Evolutionary conservation across 1,284 basidiomycete genomes (phyloP).

Genomic region (Tilletia caries): DNA sequence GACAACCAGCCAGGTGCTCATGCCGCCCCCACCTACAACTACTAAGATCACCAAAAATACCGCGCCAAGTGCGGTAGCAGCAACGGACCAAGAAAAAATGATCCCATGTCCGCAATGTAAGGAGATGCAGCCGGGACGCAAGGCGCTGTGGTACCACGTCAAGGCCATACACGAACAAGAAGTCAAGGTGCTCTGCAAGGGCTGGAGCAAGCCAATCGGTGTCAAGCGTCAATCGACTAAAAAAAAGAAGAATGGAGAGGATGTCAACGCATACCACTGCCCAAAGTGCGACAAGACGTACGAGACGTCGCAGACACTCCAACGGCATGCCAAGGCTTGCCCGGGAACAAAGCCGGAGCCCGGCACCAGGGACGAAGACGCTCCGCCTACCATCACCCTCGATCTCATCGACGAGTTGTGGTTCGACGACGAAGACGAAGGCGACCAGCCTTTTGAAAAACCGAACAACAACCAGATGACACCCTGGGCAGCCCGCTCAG

Average conservation of each 20-base stretch:
- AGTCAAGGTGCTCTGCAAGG: neutral
- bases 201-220: neutral
- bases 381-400: neutral
- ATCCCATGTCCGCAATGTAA: neutral
- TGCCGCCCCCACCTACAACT: no score
- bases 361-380: no score
- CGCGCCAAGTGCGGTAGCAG: neutral
- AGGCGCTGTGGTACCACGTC: neutral
- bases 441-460: neutral
- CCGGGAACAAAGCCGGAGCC: neutral
- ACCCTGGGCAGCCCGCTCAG: neutral
- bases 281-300: neutral
- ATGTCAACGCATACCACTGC: neutral
- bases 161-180: neutral
- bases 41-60: neutral
- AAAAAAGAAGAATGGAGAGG: neutral
- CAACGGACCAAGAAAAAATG: neutral
- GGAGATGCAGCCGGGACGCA: neutral
- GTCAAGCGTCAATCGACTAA: neutral
- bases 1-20: no score
- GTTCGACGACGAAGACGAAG: neutral
- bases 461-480: neutral
- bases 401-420: neutral
- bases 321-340: neutral
- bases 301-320: neutral